A percentile compares a stretch with the other conserved stretches of the same genome.
phyloP scores from a whole-genome alignment of 225 moss, liverwort and hornwort genomes.

The Pleurozium schreberi region DNA sequence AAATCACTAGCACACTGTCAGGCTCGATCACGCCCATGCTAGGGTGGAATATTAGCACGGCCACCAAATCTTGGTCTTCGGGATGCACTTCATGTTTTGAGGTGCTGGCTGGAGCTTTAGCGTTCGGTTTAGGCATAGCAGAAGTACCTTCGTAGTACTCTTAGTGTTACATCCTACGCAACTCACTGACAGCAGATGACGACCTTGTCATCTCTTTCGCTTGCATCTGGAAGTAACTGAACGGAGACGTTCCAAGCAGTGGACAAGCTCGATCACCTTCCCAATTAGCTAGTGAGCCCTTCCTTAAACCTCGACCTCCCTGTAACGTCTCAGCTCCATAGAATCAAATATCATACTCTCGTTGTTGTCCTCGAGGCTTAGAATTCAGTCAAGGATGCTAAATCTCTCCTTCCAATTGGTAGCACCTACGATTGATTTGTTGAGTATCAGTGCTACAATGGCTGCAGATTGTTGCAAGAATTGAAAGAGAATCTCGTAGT shows the following conservation, averaged over 20 bases:
- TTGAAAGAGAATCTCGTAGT: not conserved
- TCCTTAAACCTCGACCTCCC: not conserved
- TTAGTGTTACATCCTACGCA: not conserved
- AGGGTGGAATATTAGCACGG: not conserved
- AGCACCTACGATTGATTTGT: not conserved
- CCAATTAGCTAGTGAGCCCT: not conserved
- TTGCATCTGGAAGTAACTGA: not conserved
- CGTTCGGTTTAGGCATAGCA: not conserved
- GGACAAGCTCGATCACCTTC: not conserved
- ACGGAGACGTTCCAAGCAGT: not conserved
- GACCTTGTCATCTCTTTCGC: not conserved
- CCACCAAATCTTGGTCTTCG: not conserved
- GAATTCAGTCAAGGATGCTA: not conserved
- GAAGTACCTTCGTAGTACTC: constrained; percentile 6
- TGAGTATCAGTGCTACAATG: not conserved
- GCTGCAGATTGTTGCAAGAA: constrained; percentile 9
- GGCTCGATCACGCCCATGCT: not conserved
- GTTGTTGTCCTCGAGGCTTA: not conserved
- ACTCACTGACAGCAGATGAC: not conserved
- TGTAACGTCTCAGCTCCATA: not conserved
- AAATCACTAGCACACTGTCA: not conserved
- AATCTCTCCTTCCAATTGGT: not conserved
- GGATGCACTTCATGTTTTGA: not conserved
- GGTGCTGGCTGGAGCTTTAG: not conserved
- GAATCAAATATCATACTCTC: not conserved